Percentiles rank a stretch among this genome's conserved stretches.
Evolutionary conservation across 352 stramenopile species (phyloP).

Genomic region (Phytophthora constricta): DNA sequence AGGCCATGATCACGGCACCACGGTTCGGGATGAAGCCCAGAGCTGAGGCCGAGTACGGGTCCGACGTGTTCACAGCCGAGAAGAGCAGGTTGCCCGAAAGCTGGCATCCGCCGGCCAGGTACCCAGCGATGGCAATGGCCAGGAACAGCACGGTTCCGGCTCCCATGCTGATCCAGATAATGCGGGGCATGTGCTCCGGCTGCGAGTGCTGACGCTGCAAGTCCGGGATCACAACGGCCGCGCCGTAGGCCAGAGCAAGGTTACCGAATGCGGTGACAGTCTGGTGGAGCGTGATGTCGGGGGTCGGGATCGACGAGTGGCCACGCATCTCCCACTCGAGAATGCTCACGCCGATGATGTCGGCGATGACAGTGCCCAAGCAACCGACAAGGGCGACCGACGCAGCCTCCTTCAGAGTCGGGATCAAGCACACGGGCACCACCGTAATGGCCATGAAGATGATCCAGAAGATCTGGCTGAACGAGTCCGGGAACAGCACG

Average conservation of each 20-base stretch:
- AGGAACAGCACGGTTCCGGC: slow-evolving; percentile 49
- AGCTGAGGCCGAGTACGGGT: slow-evolving; percentile 28
- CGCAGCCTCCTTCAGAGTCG: slow-evolving; percentile 37
- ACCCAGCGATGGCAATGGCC: slow-evolving; percentile 45
- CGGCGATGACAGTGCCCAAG: slow-evolving; percentile 39
- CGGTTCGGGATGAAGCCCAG: slow-evolving; percentile 38
- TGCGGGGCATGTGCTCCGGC: slow-evolving; percentile 49
- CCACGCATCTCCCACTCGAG: slow-evolving; percentile 42
- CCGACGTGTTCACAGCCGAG: slow-evolving; percentile 36
- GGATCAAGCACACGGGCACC: slow-evolving; percentile 41
- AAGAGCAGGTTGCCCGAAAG: slow-evolving; percentile 48
- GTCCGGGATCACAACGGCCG: slow-evolving; percentile 39
- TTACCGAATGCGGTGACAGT: slow-evolving; percentile 41
- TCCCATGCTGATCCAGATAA: slow-evolving; percentile 46
- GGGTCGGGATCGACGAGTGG: slow-evolving; percentile 35
- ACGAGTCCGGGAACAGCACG: slow-evolving; percentile 56
- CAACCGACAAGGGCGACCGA: slow-evolving; percentile 35
- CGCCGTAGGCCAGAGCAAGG: slow-evolving; percentile 37
- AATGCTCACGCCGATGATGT: slow-evolving; percentile 39
- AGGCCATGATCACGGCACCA: slow-evolving; percentile 41
- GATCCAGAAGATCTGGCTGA: slow-evolving; percentile 50
- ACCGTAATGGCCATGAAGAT: slow-evolving; percentile 47
- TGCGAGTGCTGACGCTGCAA: slow-evolving; percentile 54
- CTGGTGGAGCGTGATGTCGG: slow-evolving; percentile 38
- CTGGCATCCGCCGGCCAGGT: slow-evolving; percentile 48